Conservation (phyloP, 1,139 yeast species). For the Pichia terricola region DNA sequence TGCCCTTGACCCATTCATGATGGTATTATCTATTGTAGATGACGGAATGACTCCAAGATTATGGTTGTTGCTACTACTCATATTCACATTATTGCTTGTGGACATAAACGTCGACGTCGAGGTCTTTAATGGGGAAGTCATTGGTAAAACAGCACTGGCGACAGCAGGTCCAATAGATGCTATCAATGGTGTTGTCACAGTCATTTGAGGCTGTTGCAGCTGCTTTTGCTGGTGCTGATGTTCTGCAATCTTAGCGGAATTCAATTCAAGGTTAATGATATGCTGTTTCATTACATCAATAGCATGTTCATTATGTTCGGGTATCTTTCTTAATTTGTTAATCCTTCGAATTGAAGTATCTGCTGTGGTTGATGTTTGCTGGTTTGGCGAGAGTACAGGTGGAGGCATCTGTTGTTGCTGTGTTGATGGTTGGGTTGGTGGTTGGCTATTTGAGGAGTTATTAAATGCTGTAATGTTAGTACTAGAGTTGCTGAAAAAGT, state of each 20-base stretch:
- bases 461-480: neutral
- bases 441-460: neutral
- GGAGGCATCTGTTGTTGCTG: neutral
- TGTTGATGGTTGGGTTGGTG: neutral
- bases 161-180: slow-evolving; percentile 27
- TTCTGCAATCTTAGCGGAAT: slow-evolving; percentile 2
- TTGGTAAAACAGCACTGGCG: slow-evolving; percentile 25
- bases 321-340: slow-evolving; percentile 7
- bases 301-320: slow-evolving; percentile 8
- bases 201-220: slow-evolving; percentile 8
- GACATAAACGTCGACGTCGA: neutral
- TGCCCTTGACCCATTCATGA: neutral
- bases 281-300: slow-evolving; percentile 17
- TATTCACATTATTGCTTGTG: no score
- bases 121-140: slow-evolving; percentile 18
- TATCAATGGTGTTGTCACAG: slow-evolving; percentile 26
- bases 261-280: slow-evolving; percentile 14
- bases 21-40: no score
- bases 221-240: neutral
- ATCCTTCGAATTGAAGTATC: slow-evolving; percentile 1
- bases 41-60: no score
- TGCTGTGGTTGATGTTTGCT: slow-evolving; percentile 1
- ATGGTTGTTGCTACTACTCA: no score
- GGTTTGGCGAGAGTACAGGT: slow-evolving; percentile 1
- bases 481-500: neutral